These are phyloP conservation scores for Linum tenue DNA, from an alignment of 345 rosid genomes.

Conservation along the genomic window DNA sequence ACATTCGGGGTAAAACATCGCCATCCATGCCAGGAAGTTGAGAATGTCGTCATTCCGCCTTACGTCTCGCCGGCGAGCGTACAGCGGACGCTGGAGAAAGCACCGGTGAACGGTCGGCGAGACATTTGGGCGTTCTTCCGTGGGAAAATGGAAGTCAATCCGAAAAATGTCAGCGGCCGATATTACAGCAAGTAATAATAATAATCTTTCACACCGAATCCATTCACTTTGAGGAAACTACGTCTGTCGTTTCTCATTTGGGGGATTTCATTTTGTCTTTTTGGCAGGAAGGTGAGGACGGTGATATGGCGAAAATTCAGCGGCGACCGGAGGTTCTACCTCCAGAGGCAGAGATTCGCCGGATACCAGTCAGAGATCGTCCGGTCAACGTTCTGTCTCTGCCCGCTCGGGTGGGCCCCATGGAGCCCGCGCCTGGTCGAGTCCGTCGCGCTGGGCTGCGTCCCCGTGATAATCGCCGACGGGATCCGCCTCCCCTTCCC, in stretches of 20 bases:
- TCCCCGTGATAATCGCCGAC: slow-evolving; percentile 85
- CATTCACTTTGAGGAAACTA: too few species aligned
- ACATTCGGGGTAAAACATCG: slow-evolving; percentile 77
- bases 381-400: slow-evolving; percentile 73
- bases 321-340: slow-evolving; percentile 63
- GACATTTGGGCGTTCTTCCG: slow-evolving; percentile 84
- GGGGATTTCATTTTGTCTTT: background rate
- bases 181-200: slow-evolving; percentile 79
- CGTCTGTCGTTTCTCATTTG: too few species aligned
- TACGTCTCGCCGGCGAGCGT: slow-evolving; percentile 59
- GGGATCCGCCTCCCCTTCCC: slow-evolving; percentile 75
- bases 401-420: slow-evolving; percentile 98
- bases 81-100: slow-evolving; percentile 29
- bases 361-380: slow-evolving; percentile 78
- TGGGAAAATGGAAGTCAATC: slow-evolving; percentile 97
- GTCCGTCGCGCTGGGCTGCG: slow-evolving; percentile 76
- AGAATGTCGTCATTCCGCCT: slow-evolving; percentile 84
- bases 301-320: slow-evolving; percentile 60
- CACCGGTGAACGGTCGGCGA: slow-evolving; percentile 41
- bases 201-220: slow-evolving; percentile 7
- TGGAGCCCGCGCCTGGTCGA: slow-evolving; percentile 97
- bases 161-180: slow-evolving; percentile 82
- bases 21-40: slow-evolving; percentile 83
- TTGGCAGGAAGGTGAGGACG: slow-evolving; percentile 75
- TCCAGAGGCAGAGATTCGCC: slow-evolving; percentile 62